phyloP scores from a whole-genome alignment of 345 rosid genomes.

The Ceriops zippeliana region DNA sequence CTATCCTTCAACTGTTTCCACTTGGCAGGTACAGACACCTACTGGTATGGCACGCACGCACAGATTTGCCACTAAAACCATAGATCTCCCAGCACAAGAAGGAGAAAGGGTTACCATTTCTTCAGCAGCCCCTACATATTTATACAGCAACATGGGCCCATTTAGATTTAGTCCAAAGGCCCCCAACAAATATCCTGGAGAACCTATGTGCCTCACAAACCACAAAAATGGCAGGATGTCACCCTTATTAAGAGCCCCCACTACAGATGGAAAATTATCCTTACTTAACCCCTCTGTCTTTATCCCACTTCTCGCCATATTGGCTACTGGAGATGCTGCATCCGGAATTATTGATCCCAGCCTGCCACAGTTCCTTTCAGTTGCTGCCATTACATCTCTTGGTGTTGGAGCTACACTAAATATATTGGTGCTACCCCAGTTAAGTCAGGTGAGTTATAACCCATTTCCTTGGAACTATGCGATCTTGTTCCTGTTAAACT shows the following conservation, averaged over 20 bases:
- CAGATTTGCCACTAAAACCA: conserved; percentile 88
- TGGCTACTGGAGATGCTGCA: conserved; percentile 92
- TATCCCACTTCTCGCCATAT: conserved; percentile 63
- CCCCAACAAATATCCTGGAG: conserved; percentile 71
- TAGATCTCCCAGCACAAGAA: conserved; percentile 88
- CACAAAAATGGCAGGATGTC: conserved; percentile 75
- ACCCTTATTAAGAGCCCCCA: conserved; percentile 63
- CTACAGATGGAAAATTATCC: conserved; percentile 54
- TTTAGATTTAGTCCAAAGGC: conserved; percentile 76
- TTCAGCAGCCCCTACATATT: conserved; percentile 75
- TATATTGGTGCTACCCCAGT: conserved; percentile 53
- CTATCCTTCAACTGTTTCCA: conserved; percentile 5
- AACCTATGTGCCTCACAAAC: conserved; percentile 86
- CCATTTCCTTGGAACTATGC: conserved; percentile 1
- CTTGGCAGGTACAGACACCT: conserved; percentile 73
- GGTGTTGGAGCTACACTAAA: conserved; percentile 73
- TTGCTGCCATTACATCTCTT: conserved; percentile 66
- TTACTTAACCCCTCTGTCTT: conserved; percentile 58
- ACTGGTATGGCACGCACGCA: conserved; percentile 84
- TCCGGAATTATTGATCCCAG: conserved; percentile 78
- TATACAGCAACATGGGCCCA: conserved; percentile 77
- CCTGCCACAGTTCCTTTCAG: conserved; percentile 79
- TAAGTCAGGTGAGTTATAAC: conserved; percentile 50
- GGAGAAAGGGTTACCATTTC: conserved; percentile 90
- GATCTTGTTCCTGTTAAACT: background rate